Base-by-base conservation (phyloP, 345 rosid species). In the Angophora floribunda region DNA sequence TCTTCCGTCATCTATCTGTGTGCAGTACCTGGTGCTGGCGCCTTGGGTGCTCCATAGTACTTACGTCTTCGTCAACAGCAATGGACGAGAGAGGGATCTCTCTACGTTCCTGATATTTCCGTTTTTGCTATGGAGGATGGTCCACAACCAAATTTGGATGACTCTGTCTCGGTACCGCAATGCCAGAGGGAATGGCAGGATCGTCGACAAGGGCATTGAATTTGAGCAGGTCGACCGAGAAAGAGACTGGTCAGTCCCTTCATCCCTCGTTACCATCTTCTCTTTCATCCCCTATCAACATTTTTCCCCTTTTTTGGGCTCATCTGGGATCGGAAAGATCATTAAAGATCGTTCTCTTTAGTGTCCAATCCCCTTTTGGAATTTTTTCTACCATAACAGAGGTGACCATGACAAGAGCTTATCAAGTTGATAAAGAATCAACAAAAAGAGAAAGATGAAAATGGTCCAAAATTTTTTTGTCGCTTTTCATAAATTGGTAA, bases 211-310 rank as follows among this genome's bases (percentile, higher is more conserved):
- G 87, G 93, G 93, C 89, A 93, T 95, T 30, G 97, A 96, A n/a
- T 96, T 96, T 41, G 97, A 96, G 3, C 98, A 97, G 89, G 95
- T 97, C 9, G 99, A 96, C 87, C 85, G 97, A 51, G 97, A 97
- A 89, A 91, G 89, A 28, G 88, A 90, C 84, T 94, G 97, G 96
- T 93, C 19, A n/a, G 79, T 82, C 2, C 13, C 26, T 84, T 52
- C n/a, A 7, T 16, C 22, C 52, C 24, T 41, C 61, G 4, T 22
- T 6, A 13, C 26, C 41, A 3, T 65, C 78, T 65, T n/a, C 78
- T 30, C 30, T 65, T 65, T 65, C 78, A n/a, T 65, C 79, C 82
- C 47, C 24, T 11, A 10, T 4, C 13, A 36, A 21, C 26, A 36
- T 36, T 9, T 9, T 9, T 1, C 16, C 6, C 12, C 15, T 5